Conservation (phyloP, 164 flowering plant species). For the Litsea cubeba region DNA sequence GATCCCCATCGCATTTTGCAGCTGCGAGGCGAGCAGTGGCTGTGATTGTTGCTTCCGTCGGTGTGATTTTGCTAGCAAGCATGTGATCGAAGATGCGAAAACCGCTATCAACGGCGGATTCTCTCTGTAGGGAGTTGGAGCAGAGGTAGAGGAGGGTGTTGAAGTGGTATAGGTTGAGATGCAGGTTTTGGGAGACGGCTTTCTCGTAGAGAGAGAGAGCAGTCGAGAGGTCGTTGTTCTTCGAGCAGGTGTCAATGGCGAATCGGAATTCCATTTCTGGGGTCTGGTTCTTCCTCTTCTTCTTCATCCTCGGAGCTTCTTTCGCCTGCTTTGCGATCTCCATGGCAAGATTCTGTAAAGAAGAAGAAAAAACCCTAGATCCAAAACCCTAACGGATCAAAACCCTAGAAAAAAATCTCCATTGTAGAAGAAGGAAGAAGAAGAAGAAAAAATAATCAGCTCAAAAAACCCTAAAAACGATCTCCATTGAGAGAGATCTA, state of each 20-base stretch:
- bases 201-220: conserved; percentile 65
- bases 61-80: conserved; percentile 32
- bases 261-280: conserved; percentile 45
- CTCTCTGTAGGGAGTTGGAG: conserved; percentile 30
- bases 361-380: too few species aligned
- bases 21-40: conserved; percentile 66
- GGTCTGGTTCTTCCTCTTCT: conserved; percentile 27
- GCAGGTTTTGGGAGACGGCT: conserved; percentile 34
- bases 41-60: conserved; percentile 78
- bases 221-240: conserved; percentile 47
- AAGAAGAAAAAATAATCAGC: too few species aligned
- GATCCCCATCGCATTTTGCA: conserved; percentile 63
- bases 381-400: too few species aligned
- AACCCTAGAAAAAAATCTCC: too few species aligned
- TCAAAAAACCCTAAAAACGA: too few species aligned
- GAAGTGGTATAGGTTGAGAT: conserved; percentile 46
- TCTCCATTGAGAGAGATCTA: too few species aligned
- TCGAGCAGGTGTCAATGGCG: conserved; percentile 56
- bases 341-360: neutral
- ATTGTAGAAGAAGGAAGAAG: too few species aligned
- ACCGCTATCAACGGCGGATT: conserved; percentile 44
- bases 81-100: conserved; percentile 52
- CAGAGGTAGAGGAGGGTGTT: conserved; percentile 73
- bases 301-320: conserved; percentile 8
- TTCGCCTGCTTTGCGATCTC: neutral